Evolutionary conservation across 2,329 filamentous ascomycete genomes (phyloP).

Genomic region (Penicillium vulpinum): DNA sequence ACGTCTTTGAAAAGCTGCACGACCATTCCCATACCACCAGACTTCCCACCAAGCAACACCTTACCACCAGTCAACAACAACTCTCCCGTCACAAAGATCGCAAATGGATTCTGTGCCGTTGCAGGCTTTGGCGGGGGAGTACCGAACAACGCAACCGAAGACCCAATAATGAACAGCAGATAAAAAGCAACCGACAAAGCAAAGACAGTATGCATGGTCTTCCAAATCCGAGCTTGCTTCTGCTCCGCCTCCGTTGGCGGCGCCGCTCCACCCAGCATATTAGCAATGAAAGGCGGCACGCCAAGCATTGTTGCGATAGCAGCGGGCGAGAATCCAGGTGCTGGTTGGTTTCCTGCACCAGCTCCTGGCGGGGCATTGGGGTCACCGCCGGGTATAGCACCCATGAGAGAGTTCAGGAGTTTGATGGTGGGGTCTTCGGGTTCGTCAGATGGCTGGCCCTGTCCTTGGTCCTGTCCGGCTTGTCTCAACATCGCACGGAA

Average conservation of each 20-base stretch:
- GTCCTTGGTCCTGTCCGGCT: constrained; percentile 23
- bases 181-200: constrained; percentile 59
- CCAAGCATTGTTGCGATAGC: constrained; percentile 47
- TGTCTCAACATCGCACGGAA: constrained; percentile 44
- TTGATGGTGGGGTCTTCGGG: constrained; percentile 40
- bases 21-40: constrained; percentile 33
- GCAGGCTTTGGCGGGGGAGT: constrained; percentile 45
- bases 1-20: constrained; percentile 43
- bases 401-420: constrained; percentile 39
- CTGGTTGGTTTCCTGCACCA: constrained; percentile 11
- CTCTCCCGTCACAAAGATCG: constrained; percentile 50
- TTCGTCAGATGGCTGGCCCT: constrained; percentile 11
- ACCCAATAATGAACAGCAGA: constrained; percentile 41
- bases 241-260: constrained; percentile 40
- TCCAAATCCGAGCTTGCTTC: constrained; percentile 50
- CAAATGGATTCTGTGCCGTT: constrained; percentile 47
- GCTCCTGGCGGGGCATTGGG: constrained; percentile 26
- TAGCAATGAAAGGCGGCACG: constrained; percentile 41
- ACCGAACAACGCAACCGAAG: constrained; percentile 41
- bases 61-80: constrained; percentile 43
- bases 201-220: constrained; percentile 59
- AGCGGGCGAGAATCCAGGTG: constrained; percentile 23
- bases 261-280: constrained; percentile 39
- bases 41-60: constrained; percentile 31
- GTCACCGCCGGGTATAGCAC: constrained; percentile 28